phyloP scores from a whole-genome alignment of 495 filamentous ascomycete genomes.

The Staphylotrichum longicolle region DNA sequence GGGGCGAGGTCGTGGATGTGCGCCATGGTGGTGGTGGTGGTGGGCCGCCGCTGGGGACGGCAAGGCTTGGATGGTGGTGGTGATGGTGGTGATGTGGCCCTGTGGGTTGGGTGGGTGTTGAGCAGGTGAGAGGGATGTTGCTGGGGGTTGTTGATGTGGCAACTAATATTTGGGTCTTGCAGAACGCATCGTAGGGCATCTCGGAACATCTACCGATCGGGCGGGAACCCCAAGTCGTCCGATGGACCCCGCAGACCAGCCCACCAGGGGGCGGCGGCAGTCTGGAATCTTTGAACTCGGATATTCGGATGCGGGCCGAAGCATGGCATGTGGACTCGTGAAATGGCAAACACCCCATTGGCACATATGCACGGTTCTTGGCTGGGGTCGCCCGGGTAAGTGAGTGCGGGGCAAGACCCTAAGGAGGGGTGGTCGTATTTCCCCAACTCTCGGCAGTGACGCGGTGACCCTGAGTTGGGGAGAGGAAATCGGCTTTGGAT shows the following conservation, averaged over 20 bases:
- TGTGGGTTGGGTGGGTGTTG: background rate
- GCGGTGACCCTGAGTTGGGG: background rate
- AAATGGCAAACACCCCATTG: conserved; percentile 12
- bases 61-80: background rate
- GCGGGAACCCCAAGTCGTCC: background rate
- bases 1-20: conserved; percentile 45
- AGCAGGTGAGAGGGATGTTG: background rate
- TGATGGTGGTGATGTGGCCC: background rate
- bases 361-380: background rate
- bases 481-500: background rate
- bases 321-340: conserved; percentile 3
- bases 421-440: background rate
- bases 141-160: background rate
- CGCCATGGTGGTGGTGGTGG: conserved; percentile 36
- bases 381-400: conserved; percentile 1
- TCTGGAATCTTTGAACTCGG: conserved; percentile 9
- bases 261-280: background rate
- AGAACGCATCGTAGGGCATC: too few species aligned
- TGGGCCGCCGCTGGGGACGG: background rate
- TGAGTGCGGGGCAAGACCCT: background rate
- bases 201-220: conserved; percentile 5
- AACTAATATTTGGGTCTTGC: background rate
- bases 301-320: conserved; percentile 9
- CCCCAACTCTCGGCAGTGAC: conserved; percentile 14
- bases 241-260: conserved; percentile 1